A percentile compares a stretch with the other conserved stretches of the same genome.
Evolutionary conservation across 768 basidiomycete genomes (phyloP).

Genomic region (Tricholoma saponaceum): DNA sequence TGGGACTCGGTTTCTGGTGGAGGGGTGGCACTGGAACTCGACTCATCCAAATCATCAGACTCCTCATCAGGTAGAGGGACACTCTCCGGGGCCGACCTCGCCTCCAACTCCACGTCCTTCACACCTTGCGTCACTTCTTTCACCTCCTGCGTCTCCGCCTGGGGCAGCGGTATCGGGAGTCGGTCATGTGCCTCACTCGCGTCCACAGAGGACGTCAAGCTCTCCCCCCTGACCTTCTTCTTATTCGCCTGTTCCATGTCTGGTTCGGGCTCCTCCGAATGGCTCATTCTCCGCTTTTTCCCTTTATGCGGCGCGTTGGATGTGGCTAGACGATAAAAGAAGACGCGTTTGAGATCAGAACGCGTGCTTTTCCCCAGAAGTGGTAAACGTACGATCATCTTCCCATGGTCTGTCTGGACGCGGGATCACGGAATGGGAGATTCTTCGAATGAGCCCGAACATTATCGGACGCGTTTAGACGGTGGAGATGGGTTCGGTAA

Average conservation of each 20-base stretch:
- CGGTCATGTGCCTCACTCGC: conserved; percentile 11
- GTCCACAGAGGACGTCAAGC: conserved; percentile 26
- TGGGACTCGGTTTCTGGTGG: conserved; percentile 12
- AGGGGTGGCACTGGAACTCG: conserved; percentile 17
- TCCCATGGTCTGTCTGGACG: conserved; percentile 74
- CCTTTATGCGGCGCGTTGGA: conserved; percentile 70
- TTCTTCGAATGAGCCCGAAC: conserved; percentile 70
- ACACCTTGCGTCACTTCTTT: conserved; percentile 73
- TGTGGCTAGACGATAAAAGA: conserved; percentile 44
- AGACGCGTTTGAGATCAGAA: conserved; percentile 14
- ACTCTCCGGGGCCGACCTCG: conserved; percentile 31
- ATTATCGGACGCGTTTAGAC: conserved; percentile 28
- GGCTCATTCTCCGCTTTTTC: conserved; percentile 62
- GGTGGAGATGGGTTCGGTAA: background rate
- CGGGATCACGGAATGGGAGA: conserved; percentile 65
- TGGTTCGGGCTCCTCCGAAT: conserved; percentile 37
- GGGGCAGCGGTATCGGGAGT: conserved; percentile 22
- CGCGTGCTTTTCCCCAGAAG: conserved; percentile 20
- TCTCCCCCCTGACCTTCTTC: conserved; percentile 45
- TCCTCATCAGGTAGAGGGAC: conserved; percentile 37
- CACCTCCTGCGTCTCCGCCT: conserved; percentile 46
- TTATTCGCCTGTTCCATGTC: conserved; percentile 34
- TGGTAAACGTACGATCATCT: conserved; percentile 59
- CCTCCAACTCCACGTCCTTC: conserved; percentile 61
- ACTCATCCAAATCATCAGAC: conserved; percentile 33